Conservation (phyloP, 352 stramenopile species). For the Phytophthora parvispora region DNA sequence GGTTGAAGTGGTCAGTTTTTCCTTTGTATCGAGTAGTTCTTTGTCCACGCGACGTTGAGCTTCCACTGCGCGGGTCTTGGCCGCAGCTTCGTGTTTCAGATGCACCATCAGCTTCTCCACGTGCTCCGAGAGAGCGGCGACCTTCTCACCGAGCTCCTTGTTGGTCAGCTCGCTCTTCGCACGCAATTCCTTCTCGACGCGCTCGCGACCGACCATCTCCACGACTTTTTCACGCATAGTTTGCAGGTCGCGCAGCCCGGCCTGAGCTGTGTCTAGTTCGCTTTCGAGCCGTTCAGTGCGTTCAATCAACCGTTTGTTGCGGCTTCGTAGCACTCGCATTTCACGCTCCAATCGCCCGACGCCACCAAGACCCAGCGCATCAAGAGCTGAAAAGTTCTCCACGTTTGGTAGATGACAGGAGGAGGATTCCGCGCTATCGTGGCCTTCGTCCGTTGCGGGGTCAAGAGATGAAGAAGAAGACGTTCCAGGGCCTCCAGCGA, state of each 20-base stretch:
- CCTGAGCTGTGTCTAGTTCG: conserved; percentile 60
- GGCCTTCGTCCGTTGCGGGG: conserved; percentile 13
- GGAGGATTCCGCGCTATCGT: conserved; percentile 10
- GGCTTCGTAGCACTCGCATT: conserved; percentile 70
- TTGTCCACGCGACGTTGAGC: conserved; percentile 83
- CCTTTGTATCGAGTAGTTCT: conserved; percentile 76
- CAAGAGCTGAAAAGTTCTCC: conserved; percentile 67
- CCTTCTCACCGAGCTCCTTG: conserved; percentile 85
- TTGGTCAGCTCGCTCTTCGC: conserved; percentile 69
- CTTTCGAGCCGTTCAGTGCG: conserved; percentile 59
- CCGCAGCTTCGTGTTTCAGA: conserved; percentile 95
- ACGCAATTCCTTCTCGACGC: conserved; percentile 90
- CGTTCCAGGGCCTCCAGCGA: conserved; percentile 34
- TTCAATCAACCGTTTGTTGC: conserved; percentile 77
- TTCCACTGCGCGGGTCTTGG: conserved; percentile 92
- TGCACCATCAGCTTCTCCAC: conserved; percentile 98
- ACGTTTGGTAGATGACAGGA: conserved; percentile 67
- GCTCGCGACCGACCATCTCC: conserved; percentile 82
- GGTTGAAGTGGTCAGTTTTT: conserved; percentile 62
- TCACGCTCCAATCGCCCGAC: conserved; percentile 76
- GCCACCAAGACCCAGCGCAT: conserved; percentile 60
- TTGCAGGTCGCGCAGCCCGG: conserved; percentile 66
- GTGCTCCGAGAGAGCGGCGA: conserved; percentile 94
- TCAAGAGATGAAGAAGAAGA: conserved; percentile 9
- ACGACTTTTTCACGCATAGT: conserved; percentile 81